These are phyloP conservation scores for Microascus cirrosus DNA, from an alignment of 2,329 filamentous ascomycete species.

Conservation along the genomic window DNA sequence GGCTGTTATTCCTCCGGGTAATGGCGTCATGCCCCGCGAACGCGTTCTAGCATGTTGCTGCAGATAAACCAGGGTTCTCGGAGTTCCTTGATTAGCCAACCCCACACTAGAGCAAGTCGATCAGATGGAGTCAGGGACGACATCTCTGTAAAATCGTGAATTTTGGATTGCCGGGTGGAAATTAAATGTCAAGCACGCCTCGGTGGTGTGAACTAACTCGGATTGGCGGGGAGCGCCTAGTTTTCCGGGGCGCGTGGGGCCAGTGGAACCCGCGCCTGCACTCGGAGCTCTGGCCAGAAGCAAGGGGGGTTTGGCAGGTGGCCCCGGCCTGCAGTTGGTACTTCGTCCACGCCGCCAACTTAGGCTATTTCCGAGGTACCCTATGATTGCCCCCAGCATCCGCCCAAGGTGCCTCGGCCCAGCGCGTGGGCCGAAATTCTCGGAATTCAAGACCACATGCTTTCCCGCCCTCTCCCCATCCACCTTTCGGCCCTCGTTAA, in stretches of 20 bases:
- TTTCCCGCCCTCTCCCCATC: not conserved
- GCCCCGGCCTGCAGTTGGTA: not conserved
- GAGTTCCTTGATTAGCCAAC: not conserved
- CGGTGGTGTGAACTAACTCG: conserved; percentile 1
- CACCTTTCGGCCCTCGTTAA: not conserved
- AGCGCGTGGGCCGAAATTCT: not conserved
- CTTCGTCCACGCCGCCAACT: not conserved
- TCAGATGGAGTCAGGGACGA: not conserved
- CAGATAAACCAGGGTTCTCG: too few relatives aligned
- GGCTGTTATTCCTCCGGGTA: too few relatives aligned
- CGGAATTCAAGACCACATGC: not conserved
- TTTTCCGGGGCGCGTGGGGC: not conserved
- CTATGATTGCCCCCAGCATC: not conserved
- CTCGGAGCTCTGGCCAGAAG: not conserved
- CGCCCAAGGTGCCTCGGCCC: not conserved
- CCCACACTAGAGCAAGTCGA: not conserved
- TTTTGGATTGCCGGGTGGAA: not conserved
- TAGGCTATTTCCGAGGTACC: not conserved
- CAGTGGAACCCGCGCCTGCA: not conserved
- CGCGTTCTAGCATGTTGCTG: too few relatives aligned
- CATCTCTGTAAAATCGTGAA: not conserved
- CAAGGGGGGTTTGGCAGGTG: not conserved
- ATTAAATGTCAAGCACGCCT: conserved; percentile 1
- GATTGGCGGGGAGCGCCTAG: not conserved
- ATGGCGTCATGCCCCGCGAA: too few relatives aligned